Evolutionary conservation across 495 filamentous ascomycete species (phyloP).

Genomic region (Haplographium delicatum): DNA sequence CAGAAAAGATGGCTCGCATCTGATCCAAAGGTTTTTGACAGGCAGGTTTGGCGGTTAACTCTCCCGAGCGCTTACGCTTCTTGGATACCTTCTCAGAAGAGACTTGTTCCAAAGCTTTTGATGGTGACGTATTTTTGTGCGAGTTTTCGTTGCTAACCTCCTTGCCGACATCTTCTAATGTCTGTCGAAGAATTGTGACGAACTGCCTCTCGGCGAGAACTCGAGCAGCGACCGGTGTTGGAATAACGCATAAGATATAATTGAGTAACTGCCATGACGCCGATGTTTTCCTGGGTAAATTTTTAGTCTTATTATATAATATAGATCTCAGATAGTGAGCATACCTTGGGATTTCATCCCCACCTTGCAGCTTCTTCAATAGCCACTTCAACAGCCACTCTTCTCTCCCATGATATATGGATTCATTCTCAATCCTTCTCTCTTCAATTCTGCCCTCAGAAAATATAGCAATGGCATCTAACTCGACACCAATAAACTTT

Average conservation of each 20-base stretch:
- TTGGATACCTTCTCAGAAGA: constrained; percentile 27
- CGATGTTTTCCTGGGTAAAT: constrained; percentile 30
- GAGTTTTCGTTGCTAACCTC: constrained; percentile 13
- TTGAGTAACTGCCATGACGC: constrained; percentile 44
- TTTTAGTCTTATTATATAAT: too few species aligned
- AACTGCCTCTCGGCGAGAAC: constrained; percentile 49
- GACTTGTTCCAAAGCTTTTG: not conserved
- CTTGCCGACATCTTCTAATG: constrained; percentile 30
- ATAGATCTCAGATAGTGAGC: not conserved
- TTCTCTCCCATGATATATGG: constrained; percentile 38
- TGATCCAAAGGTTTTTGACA: not conserved
- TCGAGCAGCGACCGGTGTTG: constrained; percentile 40
- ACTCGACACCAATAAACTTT: constrained; percentile 23
- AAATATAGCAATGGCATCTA: constrained; percentile 19
- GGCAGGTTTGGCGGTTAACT: constrained; percentile 23
- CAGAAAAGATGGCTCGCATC: constrained; percentile 10
- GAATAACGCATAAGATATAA: constrained; percentile 42
- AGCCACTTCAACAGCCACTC: constrained; percentile 68
- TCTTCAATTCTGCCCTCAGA: constrained; percentile 32
- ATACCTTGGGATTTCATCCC: constrained; percentile 25
- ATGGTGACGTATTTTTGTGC: constrained; percentile 6
- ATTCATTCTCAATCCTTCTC: constrained; percentile 23
- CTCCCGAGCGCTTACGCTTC: constrained; percentile 38
- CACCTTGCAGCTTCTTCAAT: constrained; percentile 51
- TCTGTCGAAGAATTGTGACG: constrained; percentile 36